phyloP scores from a whole-genome alignment of 2,329 filamentous ascomycete genomes.

The Fusarium incarnatum region DNA sequence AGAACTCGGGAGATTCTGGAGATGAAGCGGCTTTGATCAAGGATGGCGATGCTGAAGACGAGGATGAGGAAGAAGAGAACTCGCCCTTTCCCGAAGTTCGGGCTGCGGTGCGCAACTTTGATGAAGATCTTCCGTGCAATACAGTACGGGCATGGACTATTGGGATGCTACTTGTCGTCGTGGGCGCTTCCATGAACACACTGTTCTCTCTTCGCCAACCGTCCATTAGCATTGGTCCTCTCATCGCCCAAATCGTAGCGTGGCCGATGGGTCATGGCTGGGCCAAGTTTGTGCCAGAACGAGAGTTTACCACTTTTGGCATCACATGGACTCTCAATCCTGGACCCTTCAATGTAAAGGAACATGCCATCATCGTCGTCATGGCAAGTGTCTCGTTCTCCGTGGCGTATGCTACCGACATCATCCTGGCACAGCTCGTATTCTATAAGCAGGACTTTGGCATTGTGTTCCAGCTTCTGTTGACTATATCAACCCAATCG shows the following conservation, averaged over 20 bases:
- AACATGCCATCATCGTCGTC: conserved; percentile 75
- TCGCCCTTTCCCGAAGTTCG: conserved; percentile 76
- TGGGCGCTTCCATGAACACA: conserved; percentile 72
- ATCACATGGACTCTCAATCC: conserved; percentile 70
- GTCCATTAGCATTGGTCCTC: conserved; percentile 68
- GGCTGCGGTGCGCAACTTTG: conserved; percentile 72
- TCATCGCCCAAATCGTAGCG: conserved; percentile 72
- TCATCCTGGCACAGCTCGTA: conserved; percentile 75
- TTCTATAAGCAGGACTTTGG: conserved; percentile 80
- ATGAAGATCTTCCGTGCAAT: conserved; percentile 74
- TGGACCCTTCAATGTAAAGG: conserved; percentile 77
- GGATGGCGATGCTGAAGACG: conserved; percentile 51
- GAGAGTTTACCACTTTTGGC: conserved; percentile 64
- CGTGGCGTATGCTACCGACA: conserved; percentile 78
- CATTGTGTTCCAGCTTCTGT: conserved; percentile 72
- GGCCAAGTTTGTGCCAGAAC: conserved; percentile 66
- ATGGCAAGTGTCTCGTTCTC: conserved; percentile 79
- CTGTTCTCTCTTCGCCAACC: conserved; percentile 72
- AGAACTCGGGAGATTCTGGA: conserved; percentile 19
- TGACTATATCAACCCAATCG: conserved; percentile 76
- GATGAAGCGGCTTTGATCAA: conserved; percentile 44
- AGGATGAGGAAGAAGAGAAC: conserved; percentile 52
- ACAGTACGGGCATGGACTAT: conserved; percentile 75
- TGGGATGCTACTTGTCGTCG: conserved; percentile 65
- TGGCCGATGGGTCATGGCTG: conserved; percentile 73